Base-by-base conservation (phyloP, 2,329 filamentous ascomycete species). In the Aspergillus fumigatiaffinis region DNA sequence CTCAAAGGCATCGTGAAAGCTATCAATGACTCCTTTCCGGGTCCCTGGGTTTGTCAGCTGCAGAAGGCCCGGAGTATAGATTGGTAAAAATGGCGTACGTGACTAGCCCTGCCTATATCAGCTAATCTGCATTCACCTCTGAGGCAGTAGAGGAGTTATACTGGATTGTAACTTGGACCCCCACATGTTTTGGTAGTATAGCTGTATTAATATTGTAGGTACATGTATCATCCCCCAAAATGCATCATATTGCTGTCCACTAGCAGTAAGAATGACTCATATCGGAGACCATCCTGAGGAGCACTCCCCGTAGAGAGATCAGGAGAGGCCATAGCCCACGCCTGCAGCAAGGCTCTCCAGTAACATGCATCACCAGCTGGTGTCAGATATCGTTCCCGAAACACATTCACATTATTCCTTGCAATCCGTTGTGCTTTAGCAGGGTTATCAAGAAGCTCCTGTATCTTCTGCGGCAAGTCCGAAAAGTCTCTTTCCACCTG, bases 401-500 rank as follows among this genome's bases (percentile, higher is more conserved):
- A 81, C 6, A 69, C 72, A 51, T 64, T 67, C 7, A 77, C 71
- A 52, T 67, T 76, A 55, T 81, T 80, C 28, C 75, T 67, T 25
- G 79, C 80, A 46, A 83, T 81, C 35, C 61, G 63, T 59, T 76
- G 66, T 2, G 79, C 78, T 17, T 68, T 63, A 1, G 68, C 60
- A 3, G 70, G 67, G 57, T 80, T 63, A 8, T 60, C 59, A 20
- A 76, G 59, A 20, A 80, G 64, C 17, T 69, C 67, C 4, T 75
- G 53, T 46, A 78, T 68, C 48, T 68, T 72, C 25, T 66, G 61
- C 4, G 66, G 61, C 59, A 84, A 75, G 61, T 87, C 83, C 60
- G 80, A 82, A 68, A 85, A 87, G 66, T 81, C 76, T 25, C 73
- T 67, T 50, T 76, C 68, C 4, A 81, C 78, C 57, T 76, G 70